phyloP scores from a whole-genome alignment of 2,329 filamentous ascomycete species.

The Neofusicoccum sp. region DNA sequence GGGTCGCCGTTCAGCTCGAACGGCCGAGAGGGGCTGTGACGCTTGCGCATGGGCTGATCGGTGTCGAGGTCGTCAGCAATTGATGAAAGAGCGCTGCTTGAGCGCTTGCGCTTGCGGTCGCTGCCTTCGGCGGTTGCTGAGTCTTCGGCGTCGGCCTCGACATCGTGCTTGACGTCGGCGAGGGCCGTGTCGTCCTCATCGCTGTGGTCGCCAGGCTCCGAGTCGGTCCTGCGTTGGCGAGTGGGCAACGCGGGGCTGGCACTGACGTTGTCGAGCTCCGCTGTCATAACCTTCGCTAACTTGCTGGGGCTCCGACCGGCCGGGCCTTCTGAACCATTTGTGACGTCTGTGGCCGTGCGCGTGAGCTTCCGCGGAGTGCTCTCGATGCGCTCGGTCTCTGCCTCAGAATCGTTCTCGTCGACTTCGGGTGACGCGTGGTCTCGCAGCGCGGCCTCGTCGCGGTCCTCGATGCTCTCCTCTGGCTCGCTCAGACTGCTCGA shows the following conservation, averaged over 20 bases:
- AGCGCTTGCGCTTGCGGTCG: conserved; percentile 47
- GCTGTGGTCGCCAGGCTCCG: conserved; percentile 5
- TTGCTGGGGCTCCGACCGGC: conserved; percentile 39
- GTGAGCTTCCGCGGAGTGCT: conserved; percentile 71
- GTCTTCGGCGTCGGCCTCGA: conserved; percentile 1
- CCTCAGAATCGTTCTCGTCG: conserved; percentile 72
- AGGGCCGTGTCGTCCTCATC: conserved; percentile 10
- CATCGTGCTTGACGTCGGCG: neutral
- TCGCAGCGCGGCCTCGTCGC: conserved; percentile 31
- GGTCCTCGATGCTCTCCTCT: conserved; percentile 73
- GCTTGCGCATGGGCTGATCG: conserved; percentile 39
- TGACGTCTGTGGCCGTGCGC: conserved; percentile 33
- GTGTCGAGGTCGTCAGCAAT: conserved; percentile 29
- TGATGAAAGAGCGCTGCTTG: conserved; percentile 40
- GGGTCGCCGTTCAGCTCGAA: conserved; percentile 30
- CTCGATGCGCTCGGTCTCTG: conserved; percentile 90
- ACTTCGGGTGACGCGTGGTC: neutral
- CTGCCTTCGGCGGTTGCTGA: neutral
- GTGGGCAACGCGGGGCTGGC: neutral
- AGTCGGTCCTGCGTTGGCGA: neutral
- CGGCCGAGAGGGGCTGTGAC: conserved; percentile 30
- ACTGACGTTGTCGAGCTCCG: conserved; percentile 28
- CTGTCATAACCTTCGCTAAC: conserved; percentile 33
- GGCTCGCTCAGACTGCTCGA: conserved; percentile 94
- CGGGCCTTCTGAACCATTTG: conserved; percentile 32